These are phyloP conservation scores for Thelonectria olida DNA, from an alignment of 2,329 filamentous ascomycete genomes.

Conservation along the genomic window DNA sequence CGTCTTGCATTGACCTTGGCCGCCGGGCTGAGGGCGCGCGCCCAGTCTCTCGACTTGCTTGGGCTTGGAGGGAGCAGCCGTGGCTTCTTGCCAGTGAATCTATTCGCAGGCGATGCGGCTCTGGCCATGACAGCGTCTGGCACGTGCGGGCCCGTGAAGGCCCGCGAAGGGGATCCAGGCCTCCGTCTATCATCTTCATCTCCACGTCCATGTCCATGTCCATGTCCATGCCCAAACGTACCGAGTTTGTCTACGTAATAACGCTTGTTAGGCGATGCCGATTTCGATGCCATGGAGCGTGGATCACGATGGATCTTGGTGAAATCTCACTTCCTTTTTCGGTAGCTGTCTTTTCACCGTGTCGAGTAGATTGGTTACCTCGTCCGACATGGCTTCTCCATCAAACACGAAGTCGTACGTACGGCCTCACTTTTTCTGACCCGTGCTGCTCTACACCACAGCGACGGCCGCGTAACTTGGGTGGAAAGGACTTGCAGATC, in stretches of 20 bases:
- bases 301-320: neutral
- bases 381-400: neutral
- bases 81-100: no score
- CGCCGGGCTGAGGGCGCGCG: slow-evolving; percentile 22
- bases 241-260: no score
- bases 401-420: neutral
- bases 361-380: neutral
- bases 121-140: slow-evolving; percentile 12
- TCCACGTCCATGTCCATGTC: no score
- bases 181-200: no score
- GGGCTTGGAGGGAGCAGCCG: neutral
- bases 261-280: neutral
- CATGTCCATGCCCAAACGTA: no score
- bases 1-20: neutral
- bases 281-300: slow-evolving; percentile 1
- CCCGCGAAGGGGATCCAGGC: no score
- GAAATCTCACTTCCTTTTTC: no score
- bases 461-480: no score
- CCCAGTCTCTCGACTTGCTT: no score
- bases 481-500: no score
- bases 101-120: neutral
- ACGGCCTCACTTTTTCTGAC: neutral
- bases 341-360: neutral
- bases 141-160: slow-evolving; percentile 25
- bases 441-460: no score